These are phyloP conservation scores for Pulveroboletus sp. DNA, from an alignment of 768 basidiomycete species.

Conservation along the genomic window DNA sequence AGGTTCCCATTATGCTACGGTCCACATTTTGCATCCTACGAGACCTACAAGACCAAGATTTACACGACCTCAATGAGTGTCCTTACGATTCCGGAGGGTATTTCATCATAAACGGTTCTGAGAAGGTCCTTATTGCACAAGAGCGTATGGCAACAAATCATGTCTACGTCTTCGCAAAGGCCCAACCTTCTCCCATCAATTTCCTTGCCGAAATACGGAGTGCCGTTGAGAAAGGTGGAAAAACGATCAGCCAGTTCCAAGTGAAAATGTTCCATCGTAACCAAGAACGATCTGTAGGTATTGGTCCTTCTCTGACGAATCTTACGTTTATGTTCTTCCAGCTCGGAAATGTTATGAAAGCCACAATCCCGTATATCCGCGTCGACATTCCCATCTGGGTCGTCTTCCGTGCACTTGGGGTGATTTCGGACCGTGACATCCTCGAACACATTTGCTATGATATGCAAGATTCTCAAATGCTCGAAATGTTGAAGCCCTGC, in stretches of 20 bases:
- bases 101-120: slow-evolving; percentile 99
- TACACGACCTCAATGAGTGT: slow-evolving; percentile 94
- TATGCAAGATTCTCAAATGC: slow-evolving; percentile 91
- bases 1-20: slow-evolving; percentile 98
- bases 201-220: slow-evolving; percentile 97
- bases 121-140: slow-evolving; percentile 99
- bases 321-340: slow-evolving; percentile 26
- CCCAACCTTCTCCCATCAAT: slow-evolving; percentile 91
- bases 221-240: slow-evolving; percentile 96
- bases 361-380: slow-evolving; percentile 96
- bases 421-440: slow-evolving; percentile 96
- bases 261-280: slow-evolving; percentile 94
- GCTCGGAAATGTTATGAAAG: slow-evolving; percentile 92
- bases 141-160: slow-evolving; percentile 99
- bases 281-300: slow-evolving; percentile 79
- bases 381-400: slow-evolving; percentile 99
- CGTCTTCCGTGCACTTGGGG: slow-evolving; percentile 95
- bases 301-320: background rate
- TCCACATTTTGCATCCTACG: slow-evolving; percentile 93
- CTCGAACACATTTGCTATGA: slow-evolving; percentile 99
- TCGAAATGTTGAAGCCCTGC: slow-evolving; percentile 97
- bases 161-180: slow-evolving; percentile 98
- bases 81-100: slow-evolving; percentile 99
- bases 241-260: slow-evolving; percentile 96
- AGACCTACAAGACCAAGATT: slow-evolving; percentile 69